Evolutionary conservation across 2,329 filamentous ascomycete genomes (phyloP), one percentile per base, ranked within the genome.

Genomic region (Aureobasidium sp.): DNA sequence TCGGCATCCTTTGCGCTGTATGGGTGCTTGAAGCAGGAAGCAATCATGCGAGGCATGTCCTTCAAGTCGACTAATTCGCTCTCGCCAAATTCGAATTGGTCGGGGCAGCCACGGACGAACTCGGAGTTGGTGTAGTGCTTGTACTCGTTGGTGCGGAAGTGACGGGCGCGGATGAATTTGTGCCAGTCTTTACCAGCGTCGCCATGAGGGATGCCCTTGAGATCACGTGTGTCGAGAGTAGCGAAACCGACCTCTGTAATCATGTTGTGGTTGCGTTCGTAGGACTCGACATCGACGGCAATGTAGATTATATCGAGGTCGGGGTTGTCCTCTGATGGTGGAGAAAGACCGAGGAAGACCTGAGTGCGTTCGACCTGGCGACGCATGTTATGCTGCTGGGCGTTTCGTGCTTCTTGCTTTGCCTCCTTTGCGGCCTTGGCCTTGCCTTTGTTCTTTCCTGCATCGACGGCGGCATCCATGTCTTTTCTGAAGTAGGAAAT

Each of bases 181-280:
- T 84, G 82, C 91, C 92, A 97, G 40, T 85, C 79, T 44, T 76
- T 68, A 3, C 86, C 90, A 29, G 77, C 73, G 2, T 76, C 68
- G 0, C 89, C 89, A 2, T 89, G 88, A 0, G 82, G 68, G 0
- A 85, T 64, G 8, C 72, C 75, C 1, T 74, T 68, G 24, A 91
- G 73, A 56, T 84, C 79, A 22, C 76, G 72, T 0, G 88, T 91
- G 71, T 97, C 91, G 0, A 97, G 78, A 2, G 87, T 86, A 1
- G 90, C 87, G 44, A 99, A 79, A 0, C 94, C 94, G 42, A 99
- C 80, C 73, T 99, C 94, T 0, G 92, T 96, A 63, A 97, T 81
- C 14, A 83, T 77, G 37, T 80, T 77, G 14, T 85, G 82, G 48
- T 83, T 78, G 24, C 76, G 75, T 72, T 99, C 94, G 62, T 86